These are phyloP conservation scores for Paramecium pentaurelia DNA, from an alignment of 73 alveolate genomes.

Conservation along the genomic window DNA sequence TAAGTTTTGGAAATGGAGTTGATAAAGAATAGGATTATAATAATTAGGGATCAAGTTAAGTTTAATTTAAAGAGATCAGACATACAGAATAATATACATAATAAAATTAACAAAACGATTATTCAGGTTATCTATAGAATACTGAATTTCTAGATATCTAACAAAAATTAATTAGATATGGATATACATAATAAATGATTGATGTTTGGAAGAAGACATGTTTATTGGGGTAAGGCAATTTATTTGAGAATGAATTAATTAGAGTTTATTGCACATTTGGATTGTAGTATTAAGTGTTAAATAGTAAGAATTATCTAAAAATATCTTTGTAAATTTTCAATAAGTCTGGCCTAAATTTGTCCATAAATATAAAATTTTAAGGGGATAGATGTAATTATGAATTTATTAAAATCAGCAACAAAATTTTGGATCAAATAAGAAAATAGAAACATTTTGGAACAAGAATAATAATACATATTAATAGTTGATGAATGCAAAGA, in stretches of 20 bases:
- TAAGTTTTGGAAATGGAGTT: neutral
- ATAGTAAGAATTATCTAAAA: neutral
- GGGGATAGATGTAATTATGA: neutral
- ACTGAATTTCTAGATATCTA: neutral
- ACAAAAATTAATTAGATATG: neutral
- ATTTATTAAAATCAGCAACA: neutral
- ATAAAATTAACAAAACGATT: neutral
- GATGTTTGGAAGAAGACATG: neutral
- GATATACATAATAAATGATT: neutral
- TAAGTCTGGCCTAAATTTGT: neutral
- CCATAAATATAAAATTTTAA: neutral
- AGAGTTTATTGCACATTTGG: neutral
- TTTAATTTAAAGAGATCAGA: neutral
- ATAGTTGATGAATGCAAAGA: neutral
- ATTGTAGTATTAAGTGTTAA: neutral
- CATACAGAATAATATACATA: neutral
- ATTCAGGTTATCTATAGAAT: neutral
- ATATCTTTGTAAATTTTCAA: neutral
- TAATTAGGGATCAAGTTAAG: neutral
- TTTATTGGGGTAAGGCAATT: neutral
- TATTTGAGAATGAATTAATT: neutral
- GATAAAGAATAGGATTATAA: neutral
- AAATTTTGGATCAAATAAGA: neutral
- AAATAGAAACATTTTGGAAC: neutral
- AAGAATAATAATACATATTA: neutral